Evolutionary conservation across 2,329 filamentous ascomycete species (phyloP).

Genomic region (Penicillium brevicompactum): DNA sequence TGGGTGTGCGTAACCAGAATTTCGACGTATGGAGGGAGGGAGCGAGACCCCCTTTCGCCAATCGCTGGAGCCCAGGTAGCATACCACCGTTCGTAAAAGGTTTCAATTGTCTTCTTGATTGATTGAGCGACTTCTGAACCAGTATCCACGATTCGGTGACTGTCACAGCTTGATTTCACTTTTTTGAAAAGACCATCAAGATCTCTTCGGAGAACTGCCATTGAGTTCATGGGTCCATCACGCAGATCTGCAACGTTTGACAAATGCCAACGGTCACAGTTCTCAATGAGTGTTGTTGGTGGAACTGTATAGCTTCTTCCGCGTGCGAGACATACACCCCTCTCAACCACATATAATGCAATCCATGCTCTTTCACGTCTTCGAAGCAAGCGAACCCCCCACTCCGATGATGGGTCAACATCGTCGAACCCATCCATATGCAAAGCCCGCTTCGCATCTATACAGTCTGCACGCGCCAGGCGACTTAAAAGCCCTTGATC

Average conservation of each 20-base stretch:
- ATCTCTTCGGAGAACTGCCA: constrained; percentile 69
- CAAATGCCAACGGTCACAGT: constrained; percentile 70
- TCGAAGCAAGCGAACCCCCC: constrained; percentile 63
- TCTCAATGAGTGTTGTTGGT: constrained; percentile 64
- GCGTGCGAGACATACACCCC: constrained; percentile 71
- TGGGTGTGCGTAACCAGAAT: constrained; percentile 73
- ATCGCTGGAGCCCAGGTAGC: constrained; percentile 63
- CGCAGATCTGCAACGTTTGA: constrained; percentile 65
- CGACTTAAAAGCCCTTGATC: constrained; percentile 48
- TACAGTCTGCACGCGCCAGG: constrained; percentile 66
- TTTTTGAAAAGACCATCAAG: constrained; percentile 45
- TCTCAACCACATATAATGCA: constrained; percentile 70
- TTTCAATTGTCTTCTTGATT: constrained; percentile 64
- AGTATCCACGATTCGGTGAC: constrained; percentile 32
- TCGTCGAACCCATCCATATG: constrained; percentile 69
- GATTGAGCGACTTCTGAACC: constrained; percentile 36
- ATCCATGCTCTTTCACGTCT: constrained; percentile 71
- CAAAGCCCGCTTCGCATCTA: constrained; percentile 67
- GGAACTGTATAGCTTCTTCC: constrained; percentile 70
- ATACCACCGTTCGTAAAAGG: constrained; percentile 68
- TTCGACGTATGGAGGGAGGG: constrained; percentile 71
- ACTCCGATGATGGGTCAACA: constrained; percentile 62
- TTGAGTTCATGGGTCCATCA: constrained; percentile 71
- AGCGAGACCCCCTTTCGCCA: constrained; percentile 50
- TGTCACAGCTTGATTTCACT: constrained; percentile 42